Evolutionary conservation across 257 asterid species (phyloP), one percentile per base, ranked within the genome.

Genomic region (Linaria vulgaris): DNA sequence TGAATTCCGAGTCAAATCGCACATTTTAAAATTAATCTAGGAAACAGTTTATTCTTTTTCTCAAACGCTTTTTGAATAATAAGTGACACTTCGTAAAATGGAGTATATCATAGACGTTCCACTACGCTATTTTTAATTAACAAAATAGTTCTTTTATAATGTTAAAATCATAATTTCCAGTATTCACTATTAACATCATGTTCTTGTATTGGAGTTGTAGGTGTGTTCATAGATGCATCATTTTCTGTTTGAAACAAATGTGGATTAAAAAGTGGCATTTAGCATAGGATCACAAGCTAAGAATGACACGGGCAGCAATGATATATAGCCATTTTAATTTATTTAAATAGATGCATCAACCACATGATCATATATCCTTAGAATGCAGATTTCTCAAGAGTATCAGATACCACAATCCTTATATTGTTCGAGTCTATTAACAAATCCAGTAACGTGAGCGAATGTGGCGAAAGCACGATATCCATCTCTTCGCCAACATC

Each of bases 401-500:
- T 39, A 69, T 48, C 77, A 34, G 77, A 77, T 59, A 72, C 80
- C 49, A 62, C 69, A 22, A 67, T 69, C 72, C 52, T 52, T 48
- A 78, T 64, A n/a, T 12, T 25, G 9, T 67, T 63, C 3, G 85
- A 61, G 50, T 62, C 57, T 39, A 64, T 63, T 25, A 75, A 63
- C 56, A 86, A 60, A 60, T 88, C 95, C 27, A 82, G 50, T 15
- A 84, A 76, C 2, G 86, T 82, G 24, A 88, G 38, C 8, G 96
- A 88, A 59, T 68, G 78, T 1, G 96, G 90, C 19, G 80, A 44
- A 22, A 88, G 79, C 16, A 63, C 59, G 5, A 82, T 59, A 12
- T 82, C 75, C 88, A 80, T 80, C 13, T 83, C 71, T 71, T 84
- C 80, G 7, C 84, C 78, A 22, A 73, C 84, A 14, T 68, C 59